Evolutionary conservation across 148 eudicot genomes (phyloP), one percentile per base, ranked within the genome.

Genomic region (Camellia japonica): DNA sequence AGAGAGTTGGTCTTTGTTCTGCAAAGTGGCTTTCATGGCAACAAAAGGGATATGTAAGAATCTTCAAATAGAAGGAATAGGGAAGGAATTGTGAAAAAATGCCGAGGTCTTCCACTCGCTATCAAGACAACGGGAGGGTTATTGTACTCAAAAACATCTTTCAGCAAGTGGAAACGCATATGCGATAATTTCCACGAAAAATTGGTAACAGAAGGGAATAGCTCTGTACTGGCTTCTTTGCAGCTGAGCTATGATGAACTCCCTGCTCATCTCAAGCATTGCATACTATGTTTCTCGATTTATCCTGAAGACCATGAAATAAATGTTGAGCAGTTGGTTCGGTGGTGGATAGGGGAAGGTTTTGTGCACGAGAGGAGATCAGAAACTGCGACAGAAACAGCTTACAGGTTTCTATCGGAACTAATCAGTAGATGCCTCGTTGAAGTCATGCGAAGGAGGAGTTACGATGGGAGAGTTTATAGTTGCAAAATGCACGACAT

Each of bases 231-330:
- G 13, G 46, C 46, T 66, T 66, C 69, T 66, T 12, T 66, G 44
- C 69, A 66, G 44, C 69, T 66, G 44, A 66, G 69, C 12, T 66
- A 66, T 66, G 69, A 66, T 66, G 69, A 30, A 6, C 69, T 66
- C 69, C 69, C 69, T 30, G 3, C 69, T 38, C 41, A 66, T 66
- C 44, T 66, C 2, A 66, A 66, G 44, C 43, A 30, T 9, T 66
- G 15, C 44, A 9, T 66, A 1, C 44, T 66, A 11, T 66, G 69
- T 66, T 66, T 66, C 69, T 66, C 69, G 2, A 66, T 38, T 38
- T 66, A 23, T 66, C 69, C 69, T 0, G 69, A 66, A 66, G 69
- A 66, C 16, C 43, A 10, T 9, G 69, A 9, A 9, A 30, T 66
- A 10, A 10, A 11, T 66, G 44, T 44, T 38, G 16, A 66, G 13